Percentiles rank a stretch among this genome's conserved stretches.
Conservation (phyloP, 2,329 filamentous ascomycete species). For the Harringtonia aguacate region DNA sequence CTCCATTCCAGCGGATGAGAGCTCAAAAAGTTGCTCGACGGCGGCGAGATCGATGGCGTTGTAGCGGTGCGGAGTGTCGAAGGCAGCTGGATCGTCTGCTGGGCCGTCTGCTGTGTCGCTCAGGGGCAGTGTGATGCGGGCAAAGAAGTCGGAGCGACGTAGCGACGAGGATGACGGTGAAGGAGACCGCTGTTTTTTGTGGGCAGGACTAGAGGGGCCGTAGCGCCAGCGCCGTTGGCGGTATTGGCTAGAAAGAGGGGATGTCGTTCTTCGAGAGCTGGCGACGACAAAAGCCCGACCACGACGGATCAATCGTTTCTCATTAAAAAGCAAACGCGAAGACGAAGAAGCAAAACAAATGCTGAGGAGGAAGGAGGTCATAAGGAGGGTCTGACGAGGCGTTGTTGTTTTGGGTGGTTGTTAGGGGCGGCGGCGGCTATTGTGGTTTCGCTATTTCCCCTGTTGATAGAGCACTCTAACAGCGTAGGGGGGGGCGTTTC, state of each 20-base stretch:
- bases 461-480: no score
- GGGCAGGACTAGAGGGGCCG: conserved; percentile 26
- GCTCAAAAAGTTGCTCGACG: conserved; percentile 10
- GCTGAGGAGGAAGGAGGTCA: conserved; percentile 35
- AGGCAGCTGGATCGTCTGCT: no score
- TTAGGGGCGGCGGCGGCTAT: neutral
- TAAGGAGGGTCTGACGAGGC: conserved; percentile 20
- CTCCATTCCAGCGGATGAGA: conserved; percentile 6
- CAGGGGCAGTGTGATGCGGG: neutral
- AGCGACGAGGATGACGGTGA: neutral
- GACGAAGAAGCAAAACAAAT: conserved; percentile 36
- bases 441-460: conserved; percentile 5
- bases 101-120: neutral
- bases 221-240: conserved; percentile 22
- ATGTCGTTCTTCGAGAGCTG: conserved; percentile 25
- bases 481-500: neutral
- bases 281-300: conserved; percentile 31
- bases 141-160: neutral
- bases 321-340: conserved; percentile 33
- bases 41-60: conserved; percentile 12
- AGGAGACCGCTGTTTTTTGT: conserved; percentile 20
- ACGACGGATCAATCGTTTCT: conserved; percentile 28
- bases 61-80: neutral
- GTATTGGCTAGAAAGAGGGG: conserved; percentile 16
- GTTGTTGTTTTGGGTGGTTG: neutral